A percentile compares a stretch with the other conserved stretches of the same genome.
These are phyloP conservation scores for Ceriops zippeliana DNA, from an alignment of 345 rosid species.

Conservation along the genomic window DNA sequence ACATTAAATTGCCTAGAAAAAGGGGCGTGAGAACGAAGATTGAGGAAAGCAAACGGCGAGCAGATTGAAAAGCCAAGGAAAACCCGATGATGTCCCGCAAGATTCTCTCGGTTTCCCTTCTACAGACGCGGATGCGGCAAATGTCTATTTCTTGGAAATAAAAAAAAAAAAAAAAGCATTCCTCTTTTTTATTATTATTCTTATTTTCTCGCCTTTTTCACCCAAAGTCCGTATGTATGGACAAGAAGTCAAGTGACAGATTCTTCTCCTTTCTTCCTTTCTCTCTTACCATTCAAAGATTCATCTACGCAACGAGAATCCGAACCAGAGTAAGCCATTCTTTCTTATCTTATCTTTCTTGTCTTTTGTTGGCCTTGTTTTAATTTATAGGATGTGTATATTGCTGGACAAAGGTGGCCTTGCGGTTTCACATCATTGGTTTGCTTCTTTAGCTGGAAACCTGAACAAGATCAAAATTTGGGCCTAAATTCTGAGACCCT, in stretches of 20 bases:
- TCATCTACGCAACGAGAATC: conserved; percentile 1
- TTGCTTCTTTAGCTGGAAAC: background rate
- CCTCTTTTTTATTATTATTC: background rate
- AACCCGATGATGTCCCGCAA: conserved; percentile 14
- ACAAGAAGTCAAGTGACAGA: background rate
- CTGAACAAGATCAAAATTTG: background rate
- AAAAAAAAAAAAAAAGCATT: background rate
- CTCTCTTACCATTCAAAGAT: background rate
- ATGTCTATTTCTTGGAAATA: background rate
- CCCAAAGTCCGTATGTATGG: background rate
- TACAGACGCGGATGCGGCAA: conserved; percentile 7
- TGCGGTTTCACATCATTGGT: conserved; percentile 7
- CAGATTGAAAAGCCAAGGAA: background rate
- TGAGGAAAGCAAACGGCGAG: background rate
- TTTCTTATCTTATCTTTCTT: background rate
- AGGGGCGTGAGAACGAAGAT: background rate
- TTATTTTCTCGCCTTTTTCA: background rate
- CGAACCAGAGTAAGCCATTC: conserved; percentile 3
- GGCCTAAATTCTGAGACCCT: background rate
- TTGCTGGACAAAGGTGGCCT: background rate
- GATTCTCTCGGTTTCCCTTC: conserved; percentile 9
- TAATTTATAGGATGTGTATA: background rate
- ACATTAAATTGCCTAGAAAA: conserved; percentile 4
- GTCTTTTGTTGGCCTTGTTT: background rate
- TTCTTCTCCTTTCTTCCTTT: background rate